These are phyloP conservation scores for Beauveria sp. DNA, from an alignment of 2,329 filamentous ascomycete genomes.

Conservation along the genomic window DNA sequence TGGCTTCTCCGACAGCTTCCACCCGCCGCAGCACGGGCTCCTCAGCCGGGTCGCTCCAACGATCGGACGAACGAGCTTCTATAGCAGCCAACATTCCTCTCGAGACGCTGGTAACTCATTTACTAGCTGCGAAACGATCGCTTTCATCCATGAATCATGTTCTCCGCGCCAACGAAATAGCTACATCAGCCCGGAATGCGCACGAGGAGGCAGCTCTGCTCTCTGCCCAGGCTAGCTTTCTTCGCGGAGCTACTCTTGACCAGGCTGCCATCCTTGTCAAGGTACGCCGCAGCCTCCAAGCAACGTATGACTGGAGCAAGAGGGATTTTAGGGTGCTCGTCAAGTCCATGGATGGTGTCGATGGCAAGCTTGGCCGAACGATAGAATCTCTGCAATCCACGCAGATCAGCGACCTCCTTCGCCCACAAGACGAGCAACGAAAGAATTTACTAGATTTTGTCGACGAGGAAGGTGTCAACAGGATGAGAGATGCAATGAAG, in stretches of 20 bases:
- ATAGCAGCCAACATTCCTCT: conserved; percentile 34
- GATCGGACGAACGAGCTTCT: conserved; percentile 13
- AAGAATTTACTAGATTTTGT: conserved; percentile 69
- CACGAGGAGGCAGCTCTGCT: conserved; percentile 74
- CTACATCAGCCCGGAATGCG: conserved; percentile 64
- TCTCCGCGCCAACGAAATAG: conserved; percentile 78
- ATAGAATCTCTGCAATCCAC: conserved; percentile 58
- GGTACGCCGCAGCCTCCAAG: conserved; percentile 43
- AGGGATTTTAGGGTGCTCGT: conserved; percentile 55
- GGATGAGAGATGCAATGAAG: conserved; percentile 59
- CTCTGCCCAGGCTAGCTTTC: conserved; percentile 59
- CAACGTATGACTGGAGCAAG: conserved; percentile 50
- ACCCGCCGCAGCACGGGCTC: conserved; percentile 30
- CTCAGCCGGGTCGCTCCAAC: conserved; percentile 26
- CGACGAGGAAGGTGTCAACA: conserved; percentile 61
- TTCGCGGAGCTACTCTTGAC: conserved; percentile 53
- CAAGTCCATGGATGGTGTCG: conserved; percentile 57
- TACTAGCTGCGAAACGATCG: conserved; percentile 80
- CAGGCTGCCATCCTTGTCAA: conserved; percentile 45
- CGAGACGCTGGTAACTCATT: conserved; percentile 74
- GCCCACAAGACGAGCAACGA: conserved; percentile 48
- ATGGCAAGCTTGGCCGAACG: conserved; percentile 56
- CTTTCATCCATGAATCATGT: conserved; percentile 77
- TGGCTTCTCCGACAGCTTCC: conserved; percentile 30
- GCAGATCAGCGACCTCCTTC: conserved; percentile 55